Base-by-base conservation (phyloP, 192 early-diverging fungal species). In the Mortierella antarctica region DNA sequence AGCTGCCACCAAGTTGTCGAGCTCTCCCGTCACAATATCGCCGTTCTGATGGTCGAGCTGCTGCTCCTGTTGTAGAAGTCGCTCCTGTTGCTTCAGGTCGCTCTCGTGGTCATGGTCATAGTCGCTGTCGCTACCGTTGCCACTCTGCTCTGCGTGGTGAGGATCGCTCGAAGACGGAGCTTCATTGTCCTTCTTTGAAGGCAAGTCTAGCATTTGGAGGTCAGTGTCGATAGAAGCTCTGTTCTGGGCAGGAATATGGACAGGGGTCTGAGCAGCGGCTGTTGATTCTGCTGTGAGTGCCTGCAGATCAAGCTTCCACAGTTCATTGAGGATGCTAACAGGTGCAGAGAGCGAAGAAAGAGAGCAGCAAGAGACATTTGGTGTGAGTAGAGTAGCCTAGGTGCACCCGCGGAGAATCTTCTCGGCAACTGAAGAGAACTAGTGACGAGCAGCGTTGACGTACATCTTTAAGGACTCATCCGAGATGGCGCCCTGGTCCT, bases 1-100 rank as follows among this genome's bases (percentile, higher is more conserved):
- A 8, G 48, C 50, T 11, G 69, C 45, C 18, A 80, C 64, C 7
- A 80, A 65, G 49, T 72, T 67, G 50, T 72, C 76, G 10, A 80
- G 65, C 51, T 80, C 76, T 11, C 76, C 76, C 7, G 70, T 71
- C 44, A 51, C 42, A 17, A 71, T 17, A 57, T 77, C 74, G 14
- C 31, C n/a, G 62, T 39, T 65, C 0, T 53, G 57, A 31, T 75
- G 73, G 39, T 68, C 73, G 2, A 40, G 18, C 31, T 48, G 59
- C 62, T 78, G 69, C 65, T 80, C 76, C n/a, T 71, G 76, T 2
- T 52, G 62, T 8, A 78, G 57, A 31, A 78, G 63, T 20, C 75
- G 62, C 42, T 65, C 75, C 63, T 71, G 75, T 6, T 78, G 51
- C 31, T 47, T 40, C 47, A 56, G 64, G 53, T 79, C 76, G 6